Base-by-base conservation (phyloP, 2,329 filamentous ascomycete genomes). In the Didymella pomorum region DNA sequence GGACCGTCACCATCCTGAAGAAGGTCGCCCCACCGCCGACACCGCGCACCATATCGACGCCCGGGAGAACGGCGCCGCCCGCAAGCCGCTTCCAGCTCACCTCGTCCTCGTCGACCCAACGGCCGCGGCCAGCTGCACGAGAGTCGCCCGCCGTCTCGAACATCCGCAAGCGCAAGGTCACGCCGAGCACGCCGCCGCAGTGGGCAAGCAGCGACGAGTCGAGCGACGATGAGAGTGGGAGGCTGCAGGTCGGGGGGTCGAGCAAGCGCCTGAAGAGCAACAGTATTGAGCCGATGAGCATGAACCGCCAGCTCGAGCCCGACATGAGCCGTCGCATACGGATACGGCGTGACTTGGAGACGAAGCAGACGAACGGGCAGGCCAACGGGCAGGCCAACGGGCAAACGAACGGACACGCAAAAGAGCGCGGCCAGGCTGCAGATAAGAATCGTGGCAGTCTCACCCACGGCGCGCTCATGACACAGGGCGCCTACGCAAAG, bases 381-480 rank as follows among this genome's bases (percentile, higher is more conserved):
- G 4, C 31, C 3, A 53, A 56, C 14, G 61, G 42, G 10, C 37
- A 60, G 4, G 39, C 60, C 18, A 47, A 62, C 18, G 56, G 55
- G 60, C 37, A 42, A 3, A 21, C 61, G n/a, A 47, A 62, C 18
- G 52, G 57, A 14, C 37, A 60, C 12, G 39, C 63, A 12, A 51
- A 60, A 14, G 58, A 57, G 60, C 58, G 51, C 6, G 12, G 42
- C 41, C 29, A 29, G 42, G 59, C 58, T 2, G 43, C 61, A 29
- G 41, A 45, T 18, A 52, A 43, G 26, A 58, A 61, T 21, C 43
- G 29, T 20, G 49, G 66, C 20, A 64, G 52, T 37, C 62, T 79
- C 25, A 73, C 80, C 46, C 79, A 81, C 57, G 78, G 79, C 28
- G 68, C 76, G 31, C 69, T 79, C 31, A 75, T 81, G 60, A 79